Conservation (phyloP, 2,329 filamentous ascomycete genomes). For the Fusarium sp. region DNA sequence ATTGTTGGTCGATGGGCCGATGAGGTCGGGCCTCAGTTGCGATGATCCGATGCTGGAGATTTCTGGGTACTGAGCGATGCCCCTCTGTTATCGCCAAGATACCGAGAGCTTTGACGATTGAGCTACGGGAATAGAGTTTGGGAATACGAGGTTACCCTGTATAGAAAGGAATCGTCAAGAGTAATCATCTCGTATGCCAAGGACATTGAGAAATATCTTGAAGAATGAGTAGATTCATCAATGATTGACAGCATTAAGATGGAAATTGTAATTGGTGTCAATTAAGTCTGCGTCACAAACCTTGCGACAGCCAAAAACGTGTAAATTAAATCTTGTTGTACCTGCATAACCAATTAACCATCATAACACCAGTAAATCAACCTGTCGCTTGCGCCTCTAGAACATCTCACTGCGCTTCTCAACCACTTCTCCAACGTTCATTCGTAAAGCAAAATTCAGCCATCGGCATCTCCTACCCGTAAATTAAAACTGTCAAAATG, state of each 20-base stretch:
- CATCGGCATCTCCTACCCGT: no score
- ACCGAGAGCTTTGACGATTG: neutral
- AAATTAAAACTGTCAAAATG: neutral
- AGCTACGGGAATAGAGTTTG: neutral
- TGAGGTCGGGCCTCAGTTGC: conserved; percentile 6
- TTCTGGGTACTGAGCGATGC: conserved; percentile 23
- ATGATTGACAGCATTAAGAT: neutral
- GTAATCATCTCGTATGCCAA: neutral
- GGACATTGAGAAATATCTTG: neutral
- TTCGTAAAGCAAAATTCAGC: neutral
- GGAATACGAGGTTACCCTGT: conserved; percentile 5
- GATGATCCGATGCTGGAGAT: neutral
- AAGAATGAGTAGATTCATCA: neutral
- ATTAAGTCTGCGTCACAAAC: no score
- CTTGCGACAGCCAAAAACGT: neutral
- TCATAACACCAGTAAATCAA: neutral
- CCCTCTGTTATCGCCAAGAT: conserved; percentile 1
- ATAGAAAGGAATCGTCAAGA: accelerated
- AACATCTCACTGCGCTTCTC: accelerated
- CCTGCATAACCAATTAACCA: neutral
- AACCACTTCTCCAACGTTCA: accelerated
- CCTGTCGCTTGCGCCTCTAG: neutral
- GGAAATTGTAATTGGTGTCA: no score
- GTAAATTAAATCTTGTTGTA: neutral
- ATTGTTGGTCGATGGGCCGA: neutral